Conservation (phyloP, 768 basidiomycete species). For the Pisolithus microcarpus region DNA sequence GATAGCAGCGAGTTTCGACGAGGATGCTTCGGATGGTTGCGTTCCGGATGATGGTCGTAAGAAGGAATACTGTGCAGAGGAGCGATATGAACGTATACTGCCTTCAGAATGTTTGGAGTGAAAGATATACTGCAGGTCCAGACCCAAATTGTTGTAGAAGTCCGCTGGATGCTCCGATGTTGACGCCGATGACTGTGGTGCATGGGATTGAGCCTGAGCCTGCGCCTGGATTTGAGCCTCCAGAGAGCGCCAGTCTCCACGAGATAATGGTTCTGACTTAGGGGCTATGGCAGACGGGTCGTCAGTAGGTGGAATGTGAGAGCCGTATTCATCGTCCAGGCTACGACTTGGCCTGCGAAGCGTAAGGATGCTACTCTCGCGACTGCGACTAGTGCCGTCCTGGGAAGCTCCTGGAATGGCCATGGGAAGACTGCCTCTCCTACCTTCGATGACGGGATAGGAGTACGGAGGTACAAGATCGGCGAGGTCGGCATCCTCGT, state of each 20-base stretch:
- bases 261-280: constrained; percentile 35
- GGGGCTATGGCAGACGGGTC: constrained; percentile 32
- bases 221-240: constrained; percentile 33
- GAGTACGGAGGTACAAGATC: constrained; percentile 19
- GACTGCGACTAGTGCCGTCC: constrained; percentile 25
- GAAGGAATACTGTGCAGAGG: constrained; percentile 23
- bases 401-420: constrained; percentile 39
- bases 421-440: constrained; percentile 58
- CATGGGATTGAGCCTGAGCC: constrained; percentile 6
- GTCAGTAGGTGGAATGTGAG: constrained; percentile 13
- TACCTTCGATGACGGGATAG: constrained; percentile 15
- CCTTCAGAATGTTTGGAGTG: constrained; percentile 24
- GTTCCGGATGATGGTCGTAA: constrained; percentile 15
- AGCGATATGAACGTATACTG: constrained; percentile 26
- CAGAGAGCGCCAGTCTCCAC: constrained; percentile 49
- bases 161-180: constrained; percentile 4
- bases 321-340: constrained; percentile 41
- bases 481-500: constrained; percentile 22
- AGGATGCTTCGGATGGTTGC: constrained; percentile 5
- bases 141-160: constrained; percentile 24
- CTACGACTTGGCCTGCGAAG: constrained; percentile 57
- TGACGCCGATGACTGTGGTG: background rate
- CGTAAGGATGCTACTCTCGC: constrained; percentile 53
- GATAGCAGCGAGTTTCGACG: constrained; percentile 2
- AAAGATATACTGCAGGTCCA: constrained; percentile 42